Evolutionary conservation across 2,329 filamentous ascomycete genomes (phyloP).

Genomic region (Keithomyces neogunnii): DNA sequence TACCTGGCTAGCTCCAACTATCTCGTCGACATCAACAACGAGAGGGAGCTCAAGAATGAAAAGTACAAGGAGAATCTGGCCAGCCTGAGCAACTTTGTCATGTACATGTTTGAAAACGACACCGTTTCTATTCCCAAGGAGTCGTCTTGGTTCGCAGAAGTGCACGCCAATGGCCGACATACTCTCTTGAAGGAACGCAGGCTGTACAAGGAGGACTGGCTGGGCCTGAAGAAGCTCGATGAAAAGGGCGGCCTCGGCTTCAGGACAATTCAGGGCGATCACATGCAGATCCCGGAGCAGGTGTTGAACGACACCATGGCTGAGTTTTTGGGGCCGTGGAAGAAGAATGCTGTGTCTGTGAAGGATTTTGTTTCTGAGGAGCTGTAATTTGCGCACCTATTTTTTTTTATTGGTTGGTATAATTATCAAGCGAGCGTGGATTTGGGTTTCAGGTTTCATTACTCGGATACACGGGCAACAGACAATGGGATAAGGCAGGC

Average conservation of each 20-base stretch:
- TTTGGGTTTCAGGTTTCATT: not conserved
- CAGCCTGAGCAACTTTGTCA: slow-evolving; percentile 66
- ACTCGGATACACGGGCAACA: not conserved
- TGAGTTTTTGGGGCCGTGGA: slow-evolving; percentile 54
- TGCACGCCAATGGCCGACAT: slow-evolving; percentile 57
- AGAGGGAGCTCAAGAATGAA: slow-evolving; percentile 64
- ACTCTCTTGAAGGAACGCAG: slow-evolving; percentile 59
- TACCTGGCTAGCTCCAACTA: slow-evolving; percentile 83
- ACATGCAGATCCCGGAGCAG: slow-evolving; percentile 71
- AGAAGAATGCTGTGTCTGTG: slow-evolving; percentile 19
- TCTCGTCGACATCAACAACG: slow-evolving; percentile 94
- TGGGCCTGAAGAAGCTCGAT: slow-evolving; percentile 75
- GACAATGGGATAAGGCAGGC: not conserved
- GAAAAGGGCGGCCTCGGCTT: slow-evolving; percentile 72
- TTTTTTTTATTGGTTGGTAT: not conserved
- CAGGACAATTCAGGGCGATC: slow-evolving; percentile 61
- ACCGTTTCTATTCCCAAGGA: slow-evolving; percentile 82
- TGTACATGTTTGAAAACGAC: slow-evolving; percentile 87
- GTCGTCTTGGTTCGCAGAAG: slow-evolving; percentile 82
- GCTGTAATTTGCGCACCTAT: slow-evolving; percentile 20
- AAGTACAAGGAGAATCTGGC: slow-evolving; percentile 66
- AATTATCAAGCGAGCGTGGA: not conserved
- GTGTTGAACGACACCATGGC: slow-evolving; percentile 57
- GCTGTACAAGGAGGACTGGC: slow-evolving; percentile 88
- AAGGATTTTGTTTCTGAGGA: slow-evolving; percentile 23